These are phyloP conservation scores for Cladophialophora chaetospira DNA, from an alignment of 2,329 filamentous ascomycete species.

Conservation along the genomic window DNA sequence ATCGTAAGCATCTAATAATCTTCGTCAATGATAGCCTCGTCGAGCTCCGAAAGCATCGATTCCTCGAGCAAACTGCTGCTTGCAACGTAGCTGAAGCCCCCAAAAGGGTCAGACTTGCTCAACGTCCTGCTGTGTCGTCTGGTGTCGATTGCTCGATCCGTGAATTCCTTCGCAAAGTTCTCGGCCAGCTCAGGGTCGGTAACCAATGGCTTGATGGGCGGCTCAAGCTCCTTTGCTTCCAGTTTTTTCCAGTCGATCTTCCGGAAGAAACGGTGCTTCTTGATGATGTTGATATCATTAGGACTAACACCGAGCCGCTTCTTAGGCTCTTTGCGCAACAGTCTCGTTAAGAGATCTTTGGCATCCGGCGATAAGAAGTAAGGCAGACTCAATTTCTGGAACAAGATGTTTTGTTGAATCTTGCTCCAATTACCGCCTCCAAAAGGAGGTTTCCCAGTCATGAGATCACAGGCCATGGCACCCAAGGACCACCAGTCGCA, in stretches of 20 bases:
- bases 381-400: slow-evolving; percentile 83
- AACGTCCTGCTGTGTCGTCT: slow-evolving; percentile 29
- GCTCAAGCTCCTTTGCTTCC: slow-evolving; percentile 76
- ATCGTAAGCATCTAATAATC: slow-evolving; percentile 3
- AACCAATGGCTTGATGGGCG: slow-evolving; percentile 89
- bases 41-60: slow-evolving; percentile 31
- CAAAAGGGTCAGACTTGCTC: slow-evolving; percentile 46
- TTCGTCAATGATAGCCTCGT: slow-evolving; percentile 30
- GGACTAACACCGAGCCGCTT: slow-evolving; percentile 90
- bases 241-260: slow-evolving; percentile 94
- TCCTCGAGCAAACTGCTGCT: slow-evolving; percentile 49
- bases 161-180: slow-evolving; percentile 95
- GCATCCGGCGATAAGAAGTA: slow-evolving; percentile 91
- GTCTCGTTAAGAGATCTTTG: slow-evolving; percentile 86
- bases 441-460: slow-evolving; percentile 92
- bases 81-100: slow-evolving; percentile 53
- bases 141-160: slow-evolving; percentile 45
- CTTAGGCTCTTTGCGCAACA: slow-evolving; percentile 86
- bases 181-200: slow-evolving; percentile 95
- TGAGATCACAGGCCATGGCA: slow-evolving; percentile 84
- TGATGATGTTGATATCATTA: slow-evolving; percentile 81
- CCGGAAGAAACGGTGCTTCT: slow-evolving; percentile 93
- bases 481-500: slow-evolving; percentile 99
- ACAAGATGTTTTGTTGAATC: slow-evolving; percentile 93
- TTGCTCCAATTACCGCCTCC: slow-evolving; percentile 88